phyloP scores from a whole-genome alignment of 805 yeast species.

The Blastobotrys mokoenaii region DNA sequence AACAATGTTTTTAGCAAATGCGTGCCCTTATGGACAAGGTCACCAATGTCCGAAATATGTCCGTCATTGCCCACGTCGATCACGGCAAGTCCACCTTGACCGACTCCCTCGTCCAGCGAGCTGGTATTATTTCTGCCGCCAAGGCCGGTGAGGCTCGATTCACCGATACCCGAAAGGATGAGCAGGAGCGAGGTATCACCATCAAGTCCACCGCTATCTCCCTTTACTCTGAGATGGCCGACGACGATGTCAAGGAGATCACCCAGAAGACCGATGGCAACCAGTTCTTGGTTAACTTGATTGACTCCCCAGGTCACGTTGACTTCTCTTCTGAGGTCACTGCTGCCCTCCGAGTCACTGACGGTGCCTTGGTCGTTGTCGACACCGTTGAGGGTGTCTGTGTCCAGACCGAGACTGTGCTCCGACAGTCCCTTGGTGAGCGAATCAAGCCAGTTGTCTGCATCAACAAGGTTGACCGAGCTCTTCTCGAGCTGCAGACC shows the following conservation, averaged over 20 bases:
- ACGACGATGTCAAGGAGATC: slow-evolving; percentile 80
- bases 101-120: slow-evolving; percentile 97
- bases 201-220: slow-evolving; percentile 99
- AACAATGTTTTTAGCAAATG: slow-evolving; percentile 53
- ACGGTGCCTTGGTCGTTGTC: slow-evolving; percentile 99
- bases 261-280: slow-evolving; percentile 86
- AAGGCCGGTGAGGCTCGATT: slow-evolving; percentile 99
- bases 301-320: slow-evolving; percentile 99
- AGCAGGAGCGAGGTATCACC: slow-evolving; percentile 99
- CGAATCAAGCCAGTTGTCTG: slow-evolving; percentile 98
- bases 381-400: slow-evolving; percentile 99
- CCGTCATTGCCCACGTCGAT: slow-evolving; percentile 99
- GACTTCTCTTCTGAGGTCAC: slow-evolving; percentile 99
- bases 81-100: slow-evolving; percentile 99
- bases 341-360: slow-evolving; percentile 99
- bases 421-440: slow-evolving; percentile 98
- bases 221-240: slow-evolving; percentile 78
- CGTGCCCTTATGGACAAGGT: slow-evolving; percentile 99
- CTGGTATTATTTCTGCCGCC: slow-evolving; percentile 99
- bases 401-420: slow-evolving; percentile 99
- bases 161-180: slow-evolving; percentile 99
- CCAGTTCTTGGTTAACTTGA: slow-evolving; percentile 94
- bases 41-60: slow-evolving; percentile 99
- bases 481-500: slow-evolving; percentile 96
- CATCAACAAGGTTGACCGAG: slow-evolving; percentile 99